Conservation (phyloP, 192 early-diverging fungal species). For the Mortierella antarctica region DNA sequence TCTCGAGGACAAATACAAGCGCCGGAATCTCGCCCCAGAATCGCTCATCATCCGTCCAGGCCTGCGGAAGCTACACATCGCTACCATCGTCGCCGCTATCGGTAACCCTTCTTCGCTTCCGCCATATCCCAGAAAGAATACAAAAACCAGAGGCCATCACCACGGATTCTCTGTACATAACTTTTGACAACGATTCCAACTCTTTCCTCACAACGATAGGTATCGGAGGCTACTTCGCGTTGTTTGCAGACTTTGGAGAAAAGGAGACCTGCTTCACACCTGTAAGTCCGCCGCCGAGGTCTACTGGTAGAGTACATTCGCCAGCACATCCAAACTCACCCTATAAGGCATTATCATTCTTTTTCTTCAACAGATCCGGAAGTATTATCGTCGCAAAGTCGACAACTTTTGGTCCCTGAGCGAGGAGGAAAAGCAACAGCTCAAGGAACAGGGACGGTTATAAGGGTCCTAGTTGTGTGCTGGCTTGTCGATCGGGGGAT, state of each 20-base stretch:
- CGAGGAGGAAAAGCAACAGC: constrained; percentile 51
- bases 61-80: constrained; percentile 39
- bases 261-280: constrained; percentile 48
- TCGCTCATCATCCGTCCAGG: constrained; percentile 40
- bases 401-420: constrained; percentile 48
- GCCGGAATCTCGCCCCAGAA: constrained; percentile 44
- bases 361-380: constrained; percentile 23
- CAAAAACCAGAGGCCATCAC: background rate
- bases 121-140: background rate
- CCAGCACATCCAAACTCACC: too few relatives aligned
- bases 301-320: too few relatives aligned
- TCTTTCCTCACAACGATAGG: constrained; percentile 5
- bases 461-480: background rate
- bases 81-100: constrained; percentile 31
- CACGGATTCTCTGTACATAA: too few relatives aligned
- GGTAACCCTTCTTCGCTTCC: constrained; percentile 13
- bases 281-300: constrained; percentile 1
- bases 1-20: constrained; percentile 49
- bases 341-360: background rate
- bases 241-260: constrained; percentile 49
- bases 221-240: constrained; percentile 40
- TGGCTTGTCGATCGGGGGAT: too few relatives aligned
- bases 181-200: too few relatives aligned
- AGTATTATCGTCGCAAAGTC: constrained; percentile 32
- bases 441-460: constrained; percentile 51